phyloP scores from a whole-genome alignment of 768 basidiomycete genomes.

The Auriscalpium vulgare region DNA sequence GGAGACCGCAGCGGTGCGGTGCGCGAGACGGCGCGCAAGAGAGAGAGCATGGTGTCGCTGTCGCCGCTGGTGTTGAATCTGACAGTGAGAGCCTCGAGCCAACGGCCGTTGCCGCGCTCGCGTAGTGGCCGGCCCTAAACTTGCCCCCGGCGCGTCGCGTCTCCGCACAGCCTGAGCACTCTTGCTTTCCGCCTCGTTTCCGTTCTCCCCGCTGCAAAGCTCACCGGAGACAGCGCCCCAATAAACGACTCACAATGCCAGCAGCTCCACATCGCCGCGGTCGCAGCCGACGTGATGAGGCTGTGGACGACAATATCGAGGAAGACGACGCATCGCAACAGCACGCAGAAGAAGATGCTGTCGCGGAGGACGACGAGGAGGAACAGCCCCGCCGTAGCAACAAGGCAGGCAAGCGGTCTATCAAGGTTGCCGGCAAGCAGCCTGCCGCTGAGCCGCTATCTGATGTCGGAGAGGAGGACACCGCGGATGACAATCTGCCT shows the following conservation, averaged over 20 bases:
- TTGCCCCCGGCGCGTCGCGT: neutral
- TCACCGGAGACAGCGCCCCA: too few relatives aligned
- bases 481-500: slow-evolving; percentile 26
- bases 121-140: slow-evolving; percentile 23
- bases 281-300: slow-evolving; percentile 32
- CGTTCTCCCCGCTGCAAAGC: neutral
- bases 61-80: too few relatives aligned
- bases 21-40: slow-evolving; percentile 4
- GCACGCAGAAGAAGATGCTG: slow-evolving; percentile 22
- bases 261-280: slow-evolving; percentile 31
- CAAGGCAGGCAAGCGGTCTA: slow-evolving; percentile 17
- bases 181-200: neutral
- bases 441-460: slow-evolving; percentile 21
- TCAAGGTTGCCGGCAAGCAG: slow-evolving; percentile 22
- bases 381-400: slow-evolving; percentile 26
- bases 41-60: slow-evolving; percentile 4
- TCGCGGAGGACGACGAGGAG: slow-evolving; percentile 35
- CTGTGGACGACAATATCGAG: slow-evolving; percentile 52
- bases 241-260: slow-evolving; percentile 22
- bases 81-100: too few relatives aligned
- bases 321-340: slow-evolving; percentile 35
- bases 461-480: slow-evolving; percentile 26
- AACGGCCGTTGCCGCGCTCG: slow-evolving; percentile 1
- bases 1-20: slow-evolving; percentile 1
- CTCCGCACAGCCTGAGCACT: neutral